Conservation (phyloP, 768 basidiomycete species). For the Russula abietina region DNA sequence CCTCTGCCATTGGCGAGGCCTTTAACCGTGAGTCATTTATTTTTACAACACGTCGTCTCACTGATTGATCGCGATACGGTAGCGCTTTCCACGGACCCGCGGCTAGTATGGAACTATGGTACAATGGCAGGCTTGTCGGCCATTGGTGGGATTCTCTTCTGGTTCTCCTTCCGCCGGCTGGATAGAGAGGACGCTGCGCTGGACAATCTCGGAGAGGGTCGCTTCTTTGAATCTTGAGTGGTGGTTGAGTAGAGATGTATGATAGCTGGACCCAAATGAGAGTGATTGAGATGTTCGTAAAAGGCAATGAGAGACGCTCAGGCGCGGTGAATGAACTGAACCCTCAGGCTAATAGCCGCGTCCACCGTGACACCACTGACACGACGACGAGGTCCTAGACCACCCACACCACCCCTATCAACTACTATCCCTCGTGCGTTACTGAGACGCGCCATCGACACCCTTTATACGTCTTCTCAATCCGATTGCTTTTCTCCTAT, state of each 20-base stretch:
- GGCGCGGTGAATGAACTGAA: not conserved
- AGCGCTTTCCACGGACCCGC: slow-evolving; percentile 56
- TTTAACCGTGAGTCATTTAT: slow-evolving; percentile 51
- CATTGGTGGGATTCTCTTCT: slow-evolving; percentile 47
- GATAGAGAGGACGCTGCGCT: slow-evolving; percentile 55
- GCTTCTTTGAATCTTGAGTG: slow-evolving; percentile 29
- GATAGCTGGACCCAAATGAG: not conserved
- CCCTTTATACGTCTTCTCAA: not conserved
- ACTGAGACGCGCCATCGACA: not conserved
- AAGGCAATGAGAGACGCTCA: slow-evolving; percentile 15
- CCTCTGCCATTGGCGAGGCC: slow-evolving; percentile 61
- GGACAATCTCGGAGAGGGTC: slow-evolving; percentile 44
- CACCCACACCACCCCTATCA: not conserved
- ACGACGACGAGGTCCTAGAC: slow-evolving; percentile 4
- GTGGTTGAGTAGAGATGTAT: not conserved
- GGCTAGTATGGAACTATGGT: slow-evolving; percentile 67
- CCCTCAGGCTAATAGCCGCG: too few species aligned
- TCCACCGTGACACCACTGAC: slow-evolving; percentile 7
- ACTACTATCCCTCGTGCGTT: not conserved
- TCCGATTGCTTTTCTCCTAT: not conserved
- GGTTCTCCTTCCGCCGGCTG: slow-evolving; percentile 45
- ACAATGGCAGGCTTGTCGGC: slow-evolving; percentile 48
- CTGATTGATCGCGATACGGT: not conserved
- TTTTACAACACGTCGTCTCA: not conserved
- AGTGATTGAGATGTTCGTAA: slow-evolving; percentile 1